Percentiles rank a stretch among this genome's conserved stretches.
Conservation (phyloP, 2,329 filamentous ascomycete species). For the Pochonia chlamydosporia region DNA sequence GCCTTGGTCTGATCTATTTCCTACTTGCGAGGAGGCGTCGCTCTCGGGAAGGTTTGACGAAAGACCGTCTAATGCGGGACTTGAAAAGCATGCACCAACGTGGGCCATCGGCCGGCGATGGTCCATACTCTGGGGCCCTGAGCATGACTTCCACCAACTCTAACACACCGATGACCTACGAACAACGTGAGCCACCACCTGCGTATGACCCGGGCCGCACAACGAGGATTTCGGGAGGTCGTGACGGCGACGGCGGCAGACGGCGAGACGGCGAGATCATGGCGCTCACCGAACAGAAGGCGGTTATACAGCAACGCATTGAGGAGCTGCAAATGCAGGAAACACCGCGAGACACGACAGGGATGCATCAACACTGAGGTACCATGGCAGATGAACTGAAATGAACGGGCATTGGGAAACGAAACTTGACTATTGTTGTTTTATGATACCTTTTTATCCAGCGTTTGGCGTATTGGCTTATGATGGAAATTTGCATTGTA, state of each 20-base stretch:
- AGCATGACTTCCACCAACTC: conserved; percentile 2
- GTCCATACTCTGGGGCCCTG: background rate
- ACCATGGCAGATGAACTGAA: background rate
- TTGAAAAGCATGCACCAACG: conserved; percentile 7
- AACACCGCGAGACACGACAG: background rate
- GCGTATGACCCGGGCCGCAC: conserved; percentile 23
- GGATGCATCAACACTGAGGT: background rate
- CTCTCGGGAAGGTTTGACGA: conserved; percentile 12
- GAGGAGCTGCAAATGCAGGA: conserved; percentile 23
- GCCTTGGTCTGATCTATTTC: conserved; percentile 19
- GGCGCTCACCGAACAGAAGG: conserved; percentile 27
- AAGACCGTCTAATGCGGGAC: conserved; percentile 9
- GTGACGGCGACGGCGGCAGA: conserved; percentile 14
- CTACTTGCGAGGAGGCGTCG: conserved; percentile 19
- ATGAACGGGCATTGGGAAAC: background rate
- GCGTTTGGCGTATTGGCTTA: conserved; percentile 3
- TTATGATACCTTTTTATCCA: conserved; percentile 6
- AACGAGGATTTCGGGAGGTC: conserved; percentile 16
- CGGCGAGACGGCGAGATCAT: conserved; percentile 24
- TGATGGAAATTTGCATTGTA: background rate
- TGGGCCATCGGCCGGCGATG: background rate
- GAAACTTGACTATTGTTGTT: background rate
- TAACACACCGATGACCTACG: background rate
- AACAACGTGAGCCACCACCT: conserved; percentile 20
- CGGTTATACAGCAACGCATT: conserved; percentile 27